Evolutionary conservation across 1,284 basidiomycete species (phyloP).

Genomic region (Afroboletus lepidellus): DNA sequence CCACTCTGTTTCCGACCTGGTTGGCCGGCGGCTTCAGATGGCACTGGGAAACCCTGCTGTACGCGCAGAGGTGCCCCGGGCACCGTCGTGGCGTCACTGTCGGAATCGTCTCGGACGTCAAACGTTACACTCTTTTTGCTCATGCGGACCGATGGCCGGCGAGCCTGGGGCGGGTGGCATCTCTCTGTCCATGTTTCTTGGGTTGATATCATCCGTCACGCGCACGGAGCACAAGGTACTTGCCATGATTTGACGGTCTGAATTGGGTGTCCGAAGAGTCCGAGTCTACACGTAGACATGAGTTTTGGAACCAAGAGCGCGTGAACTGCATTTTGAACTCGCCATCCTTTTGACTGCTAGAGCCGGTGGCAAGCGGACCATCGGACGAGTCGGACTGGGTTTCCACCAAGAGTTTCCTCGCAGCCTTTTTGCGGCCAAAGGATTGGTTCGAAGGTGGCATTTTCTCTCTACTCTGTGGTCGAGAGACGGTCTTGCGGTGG

Average conservation of each 20-base stretch:
- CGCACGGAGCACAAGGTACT: background rate
- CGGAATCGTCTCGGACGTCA: conserved; percentile 6
- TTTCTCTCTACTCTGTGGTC: background rate
- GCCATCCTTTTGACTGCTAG: conserved; percentile 7
- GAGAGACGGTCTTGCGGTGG: background rate
- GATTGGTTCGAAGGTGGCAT: conserved; percentile 15
- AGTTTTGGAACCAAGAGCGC: background rate
- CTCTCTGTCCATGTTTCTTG: conserved; percentile 7
- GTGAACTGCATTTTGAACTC: conserved; percentile 7
- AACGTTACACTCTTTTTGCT: conserved; percentile 21
- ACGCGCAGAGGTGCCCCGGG: conserved; percentile 4
- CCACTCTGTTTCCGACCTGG: conserved; percentile 3
- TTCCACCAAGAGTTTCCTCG: conserved; percentile 14
- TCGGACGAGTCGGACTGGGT: conserved; percentile 13
- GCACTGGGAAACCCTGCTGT: background rate
- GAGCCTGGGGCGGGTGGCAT: background rate
- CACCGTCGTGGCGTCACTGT: conserved; percentile 18
- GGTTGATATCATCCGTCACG: background rate
- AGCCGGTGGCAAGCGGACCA: background rate
- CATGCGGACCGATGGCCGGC: background rate
- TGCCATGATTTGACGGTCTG: conserved; percentile 7
- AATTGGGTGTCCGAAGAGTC: conserved; percentile 9
- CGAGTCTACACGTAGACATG: conserved; percentile 14
- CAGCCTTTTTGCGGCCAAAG: conserved; percentile 13
- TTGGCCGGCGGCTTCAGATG: background rate